Base-by-base conservation (phyloP, 2,329 filamentous ascomycete species). In the Scedosporium aurantiacum region DNA sequence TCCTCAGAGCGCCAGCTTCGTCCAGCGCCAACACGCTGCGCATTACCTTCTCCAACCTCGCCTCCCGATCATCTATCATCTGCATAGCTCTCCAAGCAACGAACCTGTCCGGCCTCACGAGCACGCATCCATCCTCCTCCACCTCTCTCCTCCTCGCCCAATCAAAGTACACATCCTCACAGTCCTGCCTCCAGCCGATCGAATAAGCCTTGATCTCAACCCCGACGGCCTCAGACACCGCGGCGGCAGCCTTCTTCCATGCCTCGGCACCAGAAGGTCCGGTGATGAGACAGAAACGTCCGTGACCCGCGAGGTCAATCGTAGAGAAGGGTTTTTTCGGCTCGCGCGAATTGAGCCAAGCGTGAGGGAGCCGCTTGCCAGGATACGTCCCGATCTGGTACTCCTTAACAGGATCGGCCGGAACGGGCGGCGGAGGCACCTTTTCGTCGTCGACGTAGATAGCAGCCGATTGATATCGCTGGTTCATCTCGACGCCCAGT, bases 101-200 rank as follows among this genome's bases (percentile, higher is more conserved):
- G 63, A 83, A 83, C 14, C 79, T 71, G 71, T 87, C 84, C 0
- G 84, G 84, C 10, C 84, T 71, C 3, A 82, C 77, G 25, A 87
- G 73, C 16, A 87, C 75, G 65, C 76, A 80, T 1, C 84, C 83
- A 62, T 79, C 76, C 63, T 86, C 84, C 21, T 78, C 76, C 1
- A 87, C 76, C 54, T 79, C 81, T 16, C 82, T 74, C 60, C 74
- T 70, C 56, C 72, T 70, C 10, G 73, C 76, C 84, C 84, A 88
- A 61, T 85, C 82, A 63, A 78, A 79, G 68, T 86, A 87, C 0
- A 83, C 75, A 67, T 87, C 85, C 67, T 85, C 79, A 64, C 77
- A 87, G 62, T 87, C 82, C 63, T 82, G 79, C 14, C 75, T 72
- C 70, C 76, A 83, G 0, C 85, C 84, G 64, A 87, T 81, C 2